These are phyloP conservation scores for Syzygium grande DNA, from an alignment of 345 rosid genomes.

Conservation along the genomic window DNA sequence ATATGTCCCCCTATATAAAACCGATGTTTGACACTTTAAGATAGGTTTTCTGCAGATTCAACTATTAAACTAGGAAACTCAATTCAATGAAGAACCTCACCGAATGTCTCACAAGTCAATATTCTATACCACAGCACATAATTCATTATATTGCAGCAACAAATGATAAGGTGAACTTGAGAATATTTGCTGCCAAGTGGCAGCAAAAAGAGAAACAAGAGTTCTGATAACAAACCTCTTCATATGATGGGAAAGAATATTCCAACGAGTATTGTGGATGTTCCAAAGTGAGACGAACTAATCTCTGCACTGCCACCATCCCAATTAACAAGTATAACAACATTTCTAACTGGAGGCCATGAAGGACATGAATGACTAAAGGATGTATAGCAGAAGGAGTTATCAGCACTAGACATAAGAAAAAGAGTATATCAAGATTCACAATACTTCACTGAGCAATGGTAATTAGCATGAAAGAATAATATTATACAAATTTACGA, in stretches of 20 bases:
- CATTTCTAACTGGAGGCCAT: not conserved
- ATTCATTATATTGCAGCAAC: not conserved
- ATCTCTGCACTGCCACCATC: slow-evolving; percentile 61
- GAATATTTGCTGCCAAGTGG: not conserved
- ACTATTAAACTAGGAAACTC: not conserved
- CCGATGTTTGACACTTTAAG: not conserved
- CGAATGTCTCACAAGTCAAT: not conserved
- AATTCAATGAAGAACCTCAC: not conserved
- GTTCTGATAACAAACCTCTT: slow-evolving; percentile 39
- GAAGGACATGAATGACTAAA: not conserved
- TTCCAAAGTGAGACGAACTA: slow-evolving; percentile 59
- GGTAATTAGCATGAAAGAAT: not conserved
- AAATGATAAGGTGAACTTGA: not conserved
- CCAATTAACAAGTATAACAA: slow-evolving; percentile 12
- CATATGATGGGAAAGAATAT: slow-evolving; percentile 52
- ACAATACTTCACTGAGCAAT: not conserved
- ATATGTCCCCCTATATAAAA: not conserved
- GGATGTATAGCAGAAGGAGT: not conserved
- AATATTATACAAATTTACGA: not conserved
- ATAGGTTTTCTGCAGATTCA: not conserved
- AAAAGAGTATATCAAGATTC: not conserved
- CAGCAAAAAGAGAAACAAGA: not conserved
- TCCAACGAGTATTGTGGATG: slow-evolving; percentile 34
- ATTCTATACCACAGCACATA: not conserved
- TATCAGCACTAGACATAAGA: not conserved